Conservation (phyloP, 768 basidiomycete genomes). For the Lepiota subincarnata region DNA sequence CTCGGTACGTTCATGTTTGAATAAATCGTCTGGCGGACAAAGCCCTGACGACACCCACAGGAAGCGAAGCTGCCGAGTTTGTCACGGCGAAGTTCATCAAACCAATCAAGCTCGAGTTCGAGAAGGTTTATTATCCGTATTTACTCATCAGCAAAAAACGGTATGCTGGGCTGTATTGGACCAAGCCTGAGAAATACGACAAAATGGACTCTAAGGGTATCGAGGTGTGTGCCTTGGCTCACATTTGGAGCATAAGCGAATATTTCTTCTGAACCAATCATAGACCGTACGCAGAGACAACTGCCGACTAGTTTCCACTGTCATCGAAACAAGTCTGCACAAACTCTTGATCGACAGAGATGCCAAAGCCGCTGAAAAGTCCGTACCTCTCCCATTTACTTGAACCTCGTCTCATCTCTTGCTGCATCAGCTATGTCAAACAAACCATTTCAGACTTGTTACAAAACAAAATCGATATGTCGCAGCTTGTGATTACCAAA, state of each 20-base stretch:
- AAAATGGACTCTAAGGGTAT: constrained; percentile 99
- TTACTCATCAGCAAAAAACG: constrained; percentile 98
- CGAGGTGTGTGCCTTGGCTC: constrained; percentile 60
- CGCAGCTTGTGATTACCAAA: constrained; percentile 98
- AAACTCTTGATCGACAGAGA: constrained; percentile 97
- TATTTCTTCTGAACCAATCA: not conserved
- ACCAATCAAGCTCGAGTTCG: constrained; percentile 98
- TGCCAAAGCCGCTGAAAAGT: constrained; percentile 92
- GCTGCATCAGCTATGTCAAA: constrained; percentile 73
- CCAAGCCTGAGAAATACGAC: constrained; percentile 89
- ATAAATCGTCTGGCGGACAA: not conserved
- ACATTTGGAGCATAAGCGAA: not conserved
- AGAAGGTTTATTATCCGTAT: constrained; percentile 99
- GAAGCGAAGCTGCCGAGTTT: constrained; percentile 86
- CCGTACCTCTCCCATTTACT: constrained; percentile 7
- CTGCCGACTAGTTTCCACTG: constrained; percentile 95
- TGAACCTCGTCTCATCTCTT: constrained; percentile 2
- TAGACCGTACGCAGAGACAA: constrained; percentile 98
- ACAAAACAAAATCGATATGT: constrained; percentile 98
- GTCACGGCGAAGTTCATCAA: constrained; percentile 90
- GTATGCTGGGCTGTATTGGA: constrained; percentile 99
- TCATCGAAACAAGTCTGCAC: constrained; percentile 96
- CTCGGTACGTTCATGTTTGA: constrained; percentile 53
- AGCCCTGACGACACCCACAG: constrained; percentile 33
- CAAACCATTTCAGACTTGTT: constrained; percentile 89